Conservation (phyloP, 768 basidiomycete genomes). For the Clavulina sp. region DNA sequence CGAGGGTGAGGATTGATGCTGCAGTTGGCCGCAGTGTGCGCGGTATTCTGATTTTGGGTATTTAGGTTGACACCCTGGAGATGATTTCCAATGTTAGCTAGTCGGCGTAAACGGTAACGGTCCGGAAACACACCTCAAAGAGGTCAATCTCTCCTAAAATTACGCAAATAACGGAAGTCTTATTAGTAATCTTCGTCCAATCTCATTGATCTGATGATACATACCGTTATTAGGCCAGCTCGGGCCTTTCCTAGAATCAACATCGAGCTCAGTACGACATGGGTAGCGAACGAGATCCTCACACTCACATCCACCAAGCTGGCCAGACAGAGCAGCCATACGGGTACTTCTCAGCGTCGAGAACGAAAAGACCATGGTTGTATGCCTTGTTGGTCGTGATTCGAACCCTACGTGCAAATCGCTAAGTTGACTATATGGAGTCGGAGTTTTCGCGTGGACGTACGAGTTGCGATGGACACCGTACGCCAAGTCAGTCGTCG, state of each 20-base stretch:
- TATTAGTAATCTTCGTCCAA: too few relatives aligned
- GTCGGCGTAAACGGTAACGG: too few relatives aligned
- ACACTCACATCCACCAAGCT: conserved; percentile 12
- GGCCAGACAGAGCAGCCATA: conserved; percentile 38
- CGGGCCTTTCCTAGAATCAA: conserved; percentile 12
- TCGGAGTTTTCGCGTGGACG: background rate
- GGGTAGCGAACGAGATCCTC: background rate
- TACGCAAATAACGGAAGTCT: too few relatives aligned
- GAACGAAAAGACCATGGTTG: conserved; percentile 49
- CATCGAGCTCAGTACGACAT: background rate
- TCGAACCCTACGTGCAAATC: conserved; percentile 30
- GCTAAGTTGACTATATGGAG: background rate
- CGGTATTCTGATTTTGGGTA: conserved; percentile 10
- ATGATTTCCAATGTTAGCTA: too few relatives aligned
- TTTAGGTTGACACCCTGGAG: conserved; percentile 10
- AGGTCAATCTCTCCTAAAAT: conserved; percentile 13
- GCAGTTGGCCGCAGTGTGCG: conserved; percentile 9
- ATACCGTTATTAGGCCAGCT: conserved; percentile 41
- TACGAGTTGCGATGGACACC: conserved; percentile 37
- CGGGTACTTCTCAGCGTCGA: conserved; percentile 58
- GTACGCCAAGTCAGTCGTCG: conserved; percentile 27
- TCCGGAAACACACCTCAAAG: too few relatives aligned
- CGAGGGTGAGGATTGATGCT: background rate
- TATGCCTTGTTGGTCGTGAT: conserved; percentile 47
- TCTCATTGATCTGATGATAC: too few relatives aligned